phyloP scores from a whole-genome alignment of 768 basidiomycete genomes.

The Russula ochroleuca region DNA sequence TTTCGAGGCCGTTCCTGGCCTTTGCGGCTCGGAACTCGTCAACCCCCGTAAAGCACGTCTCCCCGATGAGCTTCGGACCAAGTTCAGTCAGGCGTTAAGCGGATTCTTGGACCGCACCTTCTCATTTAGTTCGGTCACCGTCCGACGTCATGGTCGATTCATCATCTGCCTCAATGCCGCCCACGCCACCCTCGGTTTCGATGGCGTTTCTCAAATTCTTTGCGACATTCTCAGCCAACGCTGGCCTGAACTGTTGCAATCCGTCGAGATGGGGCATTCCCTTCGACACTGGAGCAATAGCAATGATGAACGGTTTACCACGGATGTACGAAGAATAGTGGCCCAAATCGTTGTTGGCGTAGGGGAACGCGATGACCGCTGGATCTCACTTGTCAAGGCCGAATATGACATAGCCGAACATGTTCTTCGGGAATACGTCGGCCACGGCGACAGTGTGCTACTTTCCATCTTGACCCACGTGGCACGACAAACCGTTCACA shows the following conservation, averaged over 20 bases:
- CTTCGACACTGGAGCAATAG: neutral
- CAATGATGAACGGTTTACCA: neutral
- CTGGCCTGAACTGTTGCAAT: neutral
- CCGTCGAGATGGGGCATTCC: neutral
- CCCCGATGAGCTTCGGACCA: accelerated
- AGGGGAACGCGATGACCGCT: neutral
- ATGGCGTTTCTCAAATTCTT: neutral
- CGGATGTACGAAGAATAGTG: neutral
- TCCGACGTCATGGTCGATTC: neutral
- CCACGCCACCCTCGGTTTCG: neutral
- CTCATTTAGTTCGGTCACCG: neutral
- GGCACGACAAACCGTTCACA: neutral
- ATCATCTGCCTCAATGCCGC: neutral
- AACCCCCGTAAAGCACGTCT: accelerated
- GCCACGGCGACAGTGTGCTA: neutral
- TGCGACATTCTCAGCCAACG: neutral
- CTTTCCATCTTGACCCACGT: neutral
- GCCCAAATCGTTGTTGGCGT: neutral
- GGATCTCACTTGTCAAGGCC: neutral
- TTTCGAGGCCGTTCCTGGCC: neutral
- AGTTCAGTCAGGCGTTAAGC: neutral
- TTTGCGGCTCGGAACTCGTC: neutral
- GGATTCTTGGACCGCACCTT: constrained; percentile 3
- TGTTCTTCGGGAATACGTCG: neutral
- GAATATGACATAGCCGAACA: neutral